A percentile compares a stretch with the other conserved stretches of the same genome.
Evolutionary conservation across 1,284 basidiomycete genomes (phyloP).

Genomic region (Sphagnurus paluster): DNA sequence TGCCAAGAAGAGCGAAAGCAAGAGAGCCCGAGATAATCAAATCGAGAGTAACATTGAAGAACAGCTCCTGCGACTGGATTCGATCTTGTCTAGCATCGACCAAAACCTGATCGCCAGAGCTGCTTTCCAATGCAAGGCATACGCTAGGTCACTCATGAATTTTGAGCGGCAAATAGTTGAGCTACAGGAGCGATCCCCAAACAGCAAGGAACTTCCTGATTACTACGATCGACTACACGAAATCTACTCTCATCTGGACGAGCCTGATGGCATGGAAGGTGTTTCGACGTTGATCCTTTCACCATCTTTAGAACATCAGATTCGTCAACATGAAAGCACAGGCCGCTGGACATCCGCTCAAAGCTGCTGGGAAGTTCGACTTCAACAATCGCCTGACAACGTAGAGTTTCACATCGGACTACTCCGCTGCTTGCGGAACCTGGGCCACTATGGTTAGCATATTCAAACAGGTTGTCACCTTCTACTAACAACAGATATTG

Average conservation of each 20-base stretch:
- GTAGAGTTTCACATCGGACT: constrained; percentile 89
- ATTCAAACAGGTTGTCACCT: background rate
- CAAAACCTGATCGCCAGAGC: constrained; percentile 91
- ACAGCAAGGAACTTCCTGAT: constrained; percentile 59
- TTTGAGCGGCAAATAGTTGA: constrained; percentile 83
- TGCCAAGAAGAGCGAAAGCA: constrained; percentile 49
- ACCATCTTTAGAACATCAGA: constrained; percentile 94
- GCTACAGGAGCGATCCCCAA: constrained; percentile 45
- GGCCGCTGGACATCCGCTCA: constrained; percentile 98
- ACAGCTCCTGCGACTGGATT: constrained; percentile 72
- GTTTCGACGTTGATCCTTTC: constrained; percentile 88
- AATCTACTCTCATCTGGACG: constrained; percentile 95
- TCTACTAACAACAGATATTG: background rate
- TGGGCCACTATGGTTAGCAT: constrained; percentile 93
- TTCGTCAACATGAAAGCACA: constrained; percentile 96
- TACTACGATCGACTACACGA: constrained; percentile 94
- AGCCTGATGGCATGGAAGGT: constrained; percentile 99
- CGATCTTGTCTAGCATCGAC: constrained; percentile 81
- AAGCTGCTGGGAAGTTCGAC: constrained; percentile 98
- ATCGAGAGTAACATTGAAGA: constrained; percentile 44
- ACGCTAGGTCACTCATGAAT: constrained; percentile 92
- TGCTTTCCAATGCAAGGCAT: constrained; percentile 92
- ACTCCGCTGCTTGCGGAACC: constrained; percentile 87
- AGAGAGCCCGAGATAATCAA: constrained; percentile 42
- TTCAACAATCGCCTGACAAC: constrained; percentile 91